These are phyloP conservation scores for Daldinia sp. DNA, from an alignment of 2,329 filamentous ascomycete species.

Conservation along the genomic window DNA sequence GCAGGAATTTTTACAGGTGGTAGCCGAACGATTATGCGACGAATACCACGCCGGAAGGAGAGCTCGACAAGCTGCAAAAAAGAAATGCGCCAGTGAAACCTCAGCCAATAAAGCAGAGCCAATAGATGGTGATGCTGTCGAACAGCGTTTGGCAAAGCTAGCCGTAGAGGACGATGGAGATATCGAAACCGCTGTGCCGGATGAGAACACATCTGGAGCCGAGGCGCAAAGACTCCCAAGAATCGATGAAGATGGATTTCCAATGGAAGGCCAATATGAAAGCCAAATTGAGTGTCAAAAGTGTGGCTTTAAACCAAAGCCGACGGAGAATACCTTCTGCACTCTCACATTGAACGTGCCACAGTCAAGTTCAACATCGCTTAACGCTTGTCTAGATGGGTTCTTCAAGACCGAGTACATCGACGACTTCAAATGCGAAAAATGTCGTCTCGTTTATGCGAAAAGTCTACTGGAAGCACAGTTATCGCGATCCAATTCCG, in stretches of 20 bases:
- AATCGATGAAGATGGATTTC: constrained; percentile 74
- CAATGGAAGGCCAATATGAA: constrained; percentile 90
- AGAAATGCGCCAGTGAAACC: constrained; percentile 44
- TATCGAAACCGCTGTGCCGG: constrained; percentile 29
- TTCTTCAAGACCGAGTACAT: constrained; percentile 96
- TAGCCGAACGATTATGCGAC: constrained; percentile 91
- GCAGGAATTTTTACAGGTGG: constrained; percentile 95
- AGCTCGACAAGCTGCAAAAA: constrained; percentile 71
- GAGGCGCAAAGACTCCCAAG: constrained; percentile 31
- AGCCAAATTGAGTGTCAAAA: constrained; percentile 95
- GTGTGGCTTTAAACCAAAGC: constrained; percentile 89
- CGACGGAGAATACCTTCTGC: constrained; percentile 86
- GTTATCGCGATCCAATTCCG: constrained; percentile 65
- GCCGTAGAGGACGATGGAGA: constrained; percentile 42
- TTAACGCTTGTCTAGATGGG: constrained; percentile 91
- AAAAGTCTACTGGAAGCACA: constrained; percentile 72
- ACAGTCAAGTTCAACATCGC: constrained; percentile 80
- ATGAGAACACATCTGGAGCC: constrained; percentile 31
- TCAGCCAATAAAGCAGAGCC: constrained; percentile 34
- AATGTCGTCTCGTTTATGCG: constrained; percentile 87
- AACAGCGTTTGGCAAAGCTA: constrained; percentile 51
- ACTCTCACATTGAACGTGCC: constrained; percentile 93
- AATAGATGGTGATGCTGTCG: constrained; percentile 48
- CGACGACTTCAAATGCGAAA: constrained; percentile 96
- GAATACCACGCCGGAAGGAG: constrained; percentile 89